phyloP scores from a whole-genome alignment of 805 yeast species.

The Lachancea kluyveri region DNA sequence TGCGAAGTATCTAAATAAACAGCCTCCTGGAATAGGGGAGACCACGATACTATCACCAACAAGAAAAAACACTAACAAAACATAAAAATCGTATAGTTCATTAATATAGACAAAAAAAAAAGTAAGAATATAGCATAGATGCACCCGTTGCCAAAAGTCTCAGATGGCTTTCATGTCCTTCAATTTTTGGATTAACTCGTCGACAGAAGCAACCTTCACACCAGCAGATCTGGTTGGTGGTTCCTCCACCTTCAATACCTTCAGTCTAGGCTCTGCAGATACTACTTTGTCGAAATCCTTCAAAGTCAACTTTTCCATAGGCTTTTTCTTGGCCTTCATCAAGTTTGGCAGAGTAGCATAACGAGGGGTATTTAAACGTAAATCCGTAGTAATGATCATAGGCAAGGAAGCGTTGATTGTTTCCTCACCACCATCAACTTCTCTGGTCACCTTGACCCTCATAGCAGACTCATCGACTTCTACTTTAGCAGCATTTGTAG shows the following conservation, averaged over 20 bases:
- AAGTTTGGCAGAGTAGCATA: constrained; percentile 93
- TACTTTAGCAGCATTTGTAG: constrained; percentile 89
- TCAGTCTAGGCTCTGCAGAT: constrained; percentile 56
- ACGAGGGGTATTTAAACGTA: constrained; percentile 91
- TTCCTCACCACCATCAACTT: constrained; percentile 93
- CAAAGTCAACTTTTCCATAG: constrained; percentile 60
- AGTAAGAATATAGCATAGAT: not conserved
- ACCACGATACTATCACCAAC: constrained; percentile 18
- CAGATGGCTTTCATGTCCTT: constrained; percentile 70
- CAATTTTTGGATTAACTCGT: constrained; percentile 71
- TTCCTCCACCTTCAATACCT: constrained; percentile 69
- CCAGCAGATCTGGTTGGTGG: constrained; percentile 84
- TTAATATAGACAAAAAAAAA: too few relatives aligned
- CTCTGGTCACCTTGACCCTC: constrained; percentile 70
- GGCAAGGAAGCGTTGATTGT: constrained; percentile 75
- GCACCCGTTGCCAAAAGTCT: constrained; percentile 8
- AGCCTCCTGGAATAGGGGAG: constrained; percentile 26
- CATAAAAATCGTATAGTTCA: too few relatives aligned
- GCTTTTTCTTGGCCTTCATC: constrained; percentile 98
- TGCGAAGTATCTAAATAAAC: constrained; percentile 17
- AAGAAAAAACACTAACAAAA: constrained; percentile 9
- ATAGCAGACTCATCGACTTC: constrained; percentile 43
- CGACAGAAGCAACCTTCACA: constrained; percentile 70
- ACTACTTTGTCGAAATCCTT: constrained; percentile 56
- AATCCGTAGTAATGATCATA: constrained; percentile 82